Evolutionary conservation across 75 land plant genomes (phyloP), one percentile per base, ranked within the genome.

Genomic region (Pseudotsuga menziesii): DNA sequence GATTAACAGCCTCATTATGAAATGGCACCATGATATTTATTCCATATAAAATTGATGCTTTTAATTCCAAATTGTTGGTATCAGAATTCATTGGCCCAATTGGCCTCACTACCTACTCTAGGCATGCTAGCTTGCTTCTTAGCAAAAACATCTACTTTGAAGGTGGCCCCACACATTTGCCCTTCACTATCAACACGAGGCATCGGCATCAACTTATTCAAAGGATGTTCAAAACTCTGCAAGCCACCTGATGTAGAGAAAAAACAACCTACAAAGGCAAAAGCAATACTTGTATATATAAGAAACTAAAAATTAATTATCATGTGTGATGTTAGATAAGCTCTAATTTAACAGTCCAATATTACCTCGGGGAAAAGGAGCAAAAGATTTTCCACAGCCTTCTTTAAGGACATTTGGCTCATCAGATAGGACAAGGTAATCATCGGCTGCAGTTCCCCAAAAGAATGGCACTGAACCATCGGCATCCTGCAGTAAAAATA

Each of bases 301-400:
- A 17, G 48, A 44, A 8, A 0, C 0, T 35, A 35, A 36, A 16
- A 27, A 14, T 3, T 29, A 8, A 8, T 5, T 32, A 62, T 23
- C 11, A 23, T 62, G 2, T 12, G 2, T 11, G 23, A 62, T 32
- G 22, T 27, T 36, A 29, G 6, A 1, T 29, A 66, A 36, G 17
- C 22, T 15, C 29, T 35, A 35, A 7, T 0, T 2, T 0, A 67
- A 5, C 17, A 19, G 2, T 67, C 11, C 4, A 9, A 19, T 67
- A 66, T 66, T 83, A 92, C 94, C 94, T 85, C 78, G 88, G 27
- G 99, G 99, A 69, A 97, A 97, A 19, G 99, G 95, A 54, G 99
- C 99, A 89, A 89, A 97, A n/a, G 99, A 97, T 60, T 92, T 94
- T 2, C 98, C 99, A 77, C 99, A 97, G 2, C 88, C 93, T 77